Percentiles rank a stretch among this genome's conserved stretches.
Evolutionary conservation across 768 basidiomycete genomes (phyloP).

Genomic region (Podaxis rugospora): DNA sequence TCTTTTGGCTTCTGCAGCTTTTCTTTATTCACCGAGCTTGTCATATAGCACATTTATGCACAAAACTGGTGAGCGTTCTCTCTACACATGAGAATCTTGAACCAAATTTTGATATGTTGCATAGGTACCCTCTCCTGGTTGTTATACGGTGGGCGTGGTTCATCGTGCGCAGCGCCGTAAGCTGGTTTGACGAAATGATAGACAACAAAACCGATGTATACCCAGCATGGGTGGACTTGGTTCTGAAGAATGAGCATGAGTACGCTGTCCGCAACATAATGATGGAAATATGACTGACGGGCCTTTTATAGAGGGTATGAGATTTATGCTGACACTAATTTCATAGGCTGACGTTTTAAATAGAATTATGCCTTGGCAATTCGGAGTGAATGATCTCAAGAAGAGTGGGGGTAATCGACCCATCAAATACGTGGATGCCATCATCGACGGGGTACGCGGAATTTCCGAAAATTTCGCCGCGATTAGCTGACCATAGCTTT

Average conservation of each 20-base stretch:
- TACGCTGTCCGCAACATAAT: constrained; percentile 20
- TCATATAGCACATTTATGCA: constrained; percentile 38
- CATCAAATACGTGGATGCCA: constrained; percentile 51
- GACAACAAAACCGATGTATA: constrained; percentile 49
- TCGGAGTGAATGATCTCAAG: constrained; percentile 42
- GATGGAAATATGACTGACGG: not conserved
- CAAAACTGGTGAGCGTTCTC: constrained; percentile 31
- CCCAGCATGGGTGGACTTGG: constrained; percentile 44
- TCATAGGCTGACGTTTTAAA: not conserved
- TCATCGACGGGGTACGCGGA: constrained; percentile 39
- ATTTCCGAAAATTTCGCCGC: not conserved
- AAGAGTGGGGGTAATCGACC: constrained; percentile 49
- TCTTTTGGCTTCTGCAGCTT: not conserved
- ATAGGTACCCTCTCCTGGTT: constrained; percentile 34
- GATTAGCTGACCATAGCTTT: not conserved
- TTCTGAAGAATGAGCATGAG: constrained; percentile 47
- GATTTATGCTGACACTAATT: not conserved
- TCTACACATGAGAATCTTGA: not conserved
- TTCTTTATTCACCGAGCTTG: constrained; percentile 19
- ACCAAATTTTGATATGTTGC: not conserved
- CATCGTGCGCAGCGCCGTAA: not conserved
- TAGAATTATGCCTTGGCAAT: constrained; percentile 58
- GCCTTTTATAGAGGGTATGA: constrained; percentile 24
- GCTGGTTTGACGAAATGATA: constrained; percentile 13
- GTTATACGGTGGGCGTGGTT: constrained; percentile 32